Percentiles rank a stretch among this genome's conserved stretches.
phyloP scores from a whole-genome alignment of 345 rosid genomes.

The Eucalyptus grandis region DNA sequence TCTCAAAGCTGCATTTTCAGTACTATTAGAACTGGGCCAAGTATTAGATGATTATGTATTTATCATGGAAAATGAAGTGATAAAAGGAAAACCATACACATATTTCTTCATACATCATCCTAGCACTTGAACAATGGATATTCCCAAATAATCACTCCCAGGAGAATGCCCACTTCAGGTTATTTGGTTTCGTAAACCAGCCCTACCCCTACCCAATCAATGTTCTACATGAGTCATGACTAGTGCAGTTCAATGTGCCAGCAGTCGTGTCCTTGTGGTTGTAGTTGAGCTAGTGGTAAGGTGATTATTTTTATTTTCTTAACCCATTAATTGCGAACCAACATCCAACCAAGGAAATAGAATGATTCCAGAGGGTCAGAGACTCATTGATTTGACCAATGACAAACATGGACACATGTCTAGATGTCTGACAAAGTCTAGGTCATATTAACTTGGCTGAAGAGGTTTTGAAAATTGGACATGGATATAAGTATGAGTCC shows the following conservation, averaged over 20 bases:
- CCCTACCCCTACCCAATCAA: neutral
- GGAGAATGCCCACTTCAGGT: neutral
- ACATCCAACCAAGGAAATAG: neutral
- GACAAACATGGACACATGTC: neutral
- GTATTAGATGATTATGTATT: neutral
- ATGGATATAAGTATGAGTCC: neutral
- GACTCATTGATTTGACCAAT: neutral
- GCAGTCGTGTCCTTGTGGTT: neutral
- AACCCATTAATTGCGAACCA: neutral
- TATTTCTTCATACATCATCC: neutral
- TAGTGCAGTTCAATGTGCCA: neutral
- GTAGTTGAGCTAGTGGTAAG: neutral
- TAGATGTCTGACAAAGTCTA: neutral
- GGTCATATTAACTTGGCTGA: neutral
- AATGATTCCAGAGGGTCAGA: neutral
- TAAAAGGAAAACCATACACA: neutral
- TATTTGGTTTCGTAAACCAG: neutral
- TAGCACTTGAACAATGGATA: neutral
- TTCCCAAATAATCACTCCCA: neutral
- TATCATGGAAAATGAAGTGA: neutral
- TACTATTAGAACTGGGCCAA: neutral
- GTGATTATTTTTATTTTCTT: neutral
- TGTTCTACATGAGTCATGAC: neutral
- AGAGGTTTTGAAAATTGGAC: neutral
- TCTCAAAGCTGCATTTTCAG: neutral